Conservation (phyloP, 2,329 filamentous ascomycete genomes). For the Aspergillus fijiensis region DNA sequence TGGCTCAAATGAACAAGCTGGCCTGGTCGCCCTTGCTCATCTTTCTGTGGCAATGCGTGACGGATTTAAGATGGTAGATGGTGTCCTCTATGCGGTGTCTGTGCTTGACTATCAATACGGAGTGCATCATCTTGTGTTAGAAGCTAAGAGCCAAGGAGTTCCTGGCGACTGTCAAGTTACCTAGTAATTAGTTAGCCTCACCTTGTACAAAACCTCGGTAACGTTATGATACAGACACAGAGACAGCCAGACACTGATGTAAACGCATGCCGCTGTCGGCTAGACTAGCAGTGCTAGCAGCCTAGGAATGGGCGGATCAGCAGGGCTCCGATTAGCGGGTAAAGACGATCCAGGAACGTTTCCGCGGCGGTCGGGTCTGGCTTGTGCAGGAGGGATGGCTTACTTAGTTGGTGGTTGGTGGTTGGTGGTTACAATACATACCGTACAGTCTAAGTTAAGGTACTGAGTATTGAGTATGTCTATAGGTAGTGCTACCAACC, state of each 20-base stretch:
- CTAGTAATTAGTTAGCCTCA: no score
- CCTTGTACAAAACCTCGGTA: no score
- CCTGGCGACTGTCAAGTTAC: no score
- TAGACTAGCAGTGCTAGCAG: not conserved
- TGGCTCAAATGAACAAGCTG: conserved; percentile 2
- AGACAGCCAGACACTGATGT: not conserved
- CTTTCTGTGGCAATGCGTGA: no score
- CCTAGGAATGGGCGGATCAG: conserved; percentile 12
- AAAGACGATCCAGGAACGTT: conserved; percentile 24
- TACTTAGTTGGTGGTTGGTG: no score
- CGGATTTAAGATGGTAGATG: no score
- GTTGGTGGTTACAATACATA: no score
- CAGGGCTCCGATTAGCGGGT: conserved; percentile 18
- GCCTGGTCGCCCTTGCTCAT: conserved; percentile 8
- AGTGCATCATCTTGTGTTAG: no score
- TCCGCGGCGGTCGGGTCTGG: conserved; percentile 2
- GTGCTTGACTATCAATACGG: conserved; percentile 1
- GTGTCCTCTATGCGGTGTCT: not conserved
- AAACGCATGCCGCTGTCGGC: conserved; percentile 5
- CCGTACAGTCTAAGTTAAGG: not conserved
- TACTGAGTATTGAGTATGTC: no score
- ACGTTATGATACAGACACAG: not conserved
- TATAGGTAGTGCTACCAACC: no score
- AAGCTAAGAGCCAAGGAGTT: no score
- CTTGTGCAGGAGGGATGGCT: not conserved